phyloP scores from a whole-genome alignment of 768 basidiomycete genomes.

The Podaxis sp. region DNA sequence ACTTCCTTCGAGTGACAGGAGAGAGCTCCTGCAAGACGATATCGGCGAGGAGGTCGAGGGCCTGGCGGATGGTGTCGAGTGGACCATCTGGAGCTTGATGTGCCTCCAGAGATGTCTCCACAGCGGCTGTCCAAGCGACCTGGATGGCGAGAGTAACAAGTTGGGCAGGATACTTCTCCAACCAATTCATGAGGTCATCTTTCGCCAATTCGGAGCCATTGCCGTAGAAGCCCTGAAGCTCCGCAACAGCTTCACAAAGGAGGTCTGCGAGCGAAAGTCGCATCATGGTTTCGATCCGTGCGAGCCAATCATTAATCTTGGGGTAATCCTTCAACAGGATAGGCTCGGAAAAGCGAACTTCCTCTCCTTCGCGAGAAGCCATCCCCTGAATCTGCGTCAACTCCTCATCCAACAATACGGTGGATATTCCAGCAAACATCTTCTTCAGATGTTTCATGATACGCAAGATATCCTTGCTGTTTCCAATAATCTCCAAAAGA shows the following conservation, averaged over 20 bases:
- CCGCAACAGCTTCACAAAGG: conserved; percentile 75
- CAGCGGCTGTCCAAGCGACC: conserved; percentile 88
- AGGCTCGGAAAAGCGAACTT: conserved; percentile 80
- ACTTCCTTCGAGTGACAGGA: conserved; percentile 93
- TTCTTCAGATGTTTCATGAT: conserved; percentile 99
- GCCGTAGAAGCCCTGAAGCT: conserved; percentile 81
- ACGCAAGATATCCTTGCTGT: conserved; percentile 96
- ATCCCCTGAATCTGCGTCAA: conserved; percentile 88
- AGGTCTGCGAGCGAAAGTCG: conserved; percentile 81
- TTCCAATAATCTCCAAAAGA: conserved; percentile 97
- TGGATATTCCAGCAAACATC: conserved; percentile 99
- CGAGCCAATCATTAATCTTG: conserved; percentile 99
- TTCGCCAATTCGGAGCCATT: conserved; percentile 56
- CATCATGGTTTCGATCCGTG: conserved; percentile 92
- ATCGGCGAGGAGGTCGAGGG: conserved; percentile 94
- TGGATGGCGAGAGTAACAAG: conserved; percentile 95
- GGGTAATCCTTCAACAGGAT: conserved; percentile 91
- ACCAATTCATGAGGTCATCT: conserved; percentile 81
- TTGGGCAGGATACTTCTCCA: conserved; percentile 94
- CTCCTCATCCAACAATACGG: conserved; percentile 85
- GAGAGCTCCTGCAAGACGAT: conserved; percentile 89
- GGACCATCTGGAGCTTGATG: conserved; percentile 58
- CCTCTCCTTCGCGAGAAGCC: conserved; percentile 95
- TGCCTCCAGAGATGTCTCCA: conserved; percentile 69
- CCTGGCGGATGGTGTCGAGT: conserved; percentile 74